These are phyloP conservation scores for Gillenia trifoliata DNA, from an alignment of 306 rosid genomes.

Conservation along the genomic window DNA sequence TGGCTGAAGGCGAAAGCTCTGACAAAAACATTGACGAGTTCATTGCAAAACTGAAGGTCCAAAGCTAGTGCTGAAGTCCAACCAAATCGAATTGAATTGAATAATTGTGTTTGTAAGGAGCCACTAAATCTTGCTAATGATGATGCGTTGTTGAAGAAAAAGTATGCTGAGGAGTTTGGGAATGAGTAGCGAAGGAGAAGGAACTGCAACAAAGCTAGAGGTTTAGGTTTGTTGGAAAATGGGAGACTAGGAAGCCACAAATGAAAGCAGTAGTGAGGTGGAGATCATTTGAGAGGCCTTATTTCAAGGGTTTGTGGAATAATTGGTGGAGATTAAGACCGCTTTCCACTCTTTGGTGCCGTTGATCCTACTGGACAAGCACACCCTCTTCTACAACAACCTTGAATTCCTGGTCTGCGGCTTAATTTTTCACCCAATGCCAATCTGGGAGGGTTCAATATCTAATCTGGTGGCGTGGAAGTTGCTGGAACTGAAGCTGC, in stretches of 20 bases:
- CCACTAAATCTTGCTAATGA: too few species aligned
- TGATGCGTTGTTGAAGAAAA: too few species aligned
- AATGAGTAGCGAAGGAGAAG: too few species aligned
- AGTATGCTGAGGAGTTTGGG: too few species aligned
- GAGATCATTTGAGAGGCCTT: background rate
- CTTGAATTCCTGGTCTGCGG: background rate
- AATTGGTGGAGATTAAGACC: constrained; percentile 43
- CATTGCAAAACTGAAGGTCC: background rate
- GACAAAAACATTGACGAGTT: background rate
- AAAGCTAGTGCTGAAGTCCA: too few species aligned
- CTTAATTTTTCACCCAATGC: constrained; percentile 21
- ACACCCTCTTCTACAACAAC: background rate
- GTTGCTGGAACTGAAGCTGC: constrained; percentile 1
- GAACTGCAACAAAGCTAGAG: background rate
- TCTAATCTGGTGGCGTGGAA: constrained; percentile 4
- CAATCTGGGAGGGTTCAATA: constrained; percentile 18
- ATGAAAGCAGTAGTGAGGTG: background rate
- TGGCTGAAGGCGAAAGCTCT: constrained; percentile 3
- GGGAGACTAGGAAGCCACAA: too few species aligned
- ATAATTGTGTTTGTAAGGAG: background rate
- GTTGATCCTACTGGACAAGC: constrained; percentile 20
- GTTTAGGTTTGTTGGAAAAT: too few species aligned
- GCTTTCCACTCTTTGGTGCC: constrained; percentile 18
- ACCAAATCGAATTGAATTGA: too few species aligned
- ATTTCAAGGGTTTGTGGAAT: constrained; percentile 6